Evolutionary conservation across 2,329 filamentous ascomycete species (phyloP).

Genomic region (Epichloe festucae): DNA sequence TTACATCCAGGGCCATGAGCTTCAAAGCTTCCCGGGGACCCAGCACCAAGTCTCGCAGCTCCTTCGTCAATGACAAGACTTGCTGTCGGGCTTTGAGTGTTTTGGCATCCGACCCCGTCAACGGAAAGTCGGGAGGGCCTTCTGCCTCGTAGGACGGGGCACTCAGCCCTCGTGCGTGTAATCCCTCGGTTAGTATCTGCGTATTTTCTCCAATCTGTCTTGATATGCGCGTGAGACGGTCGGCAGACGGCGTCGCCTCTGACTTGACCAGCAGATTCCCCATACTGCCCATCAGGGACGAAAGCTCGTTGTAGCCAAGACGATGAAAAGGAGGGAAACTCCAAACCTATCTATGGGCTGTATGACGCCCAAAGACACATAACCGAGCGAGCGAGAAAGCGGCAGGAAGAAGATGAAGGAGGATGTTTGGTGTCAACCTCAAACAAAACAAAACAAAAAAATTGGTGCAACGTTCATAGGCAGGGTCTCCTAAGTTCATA

Average conservation of each 20-base stretch:
- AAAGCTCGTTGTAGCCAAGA: too few species aligned
- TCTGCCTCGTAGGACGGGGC: conserved; percentile 10
- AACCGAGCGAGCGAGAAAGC: neutral
- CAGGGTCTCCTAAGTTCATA: neutral
- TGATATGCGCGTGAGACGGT: conserved; percentile 9
- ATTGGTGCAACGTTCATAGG: neutral
- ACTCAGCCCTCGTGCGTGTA: conserved; percentile 9
- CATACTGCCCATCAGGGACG: neutral
- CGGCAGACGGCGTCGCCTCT: conserved; percentile 4
- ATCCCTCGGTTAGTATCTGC: conserved; percentile 6
- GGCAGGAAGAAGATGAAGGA: neutral
- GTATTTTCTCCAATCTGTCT: conserved; percentile 11
- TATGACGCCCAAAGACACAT: neutral
- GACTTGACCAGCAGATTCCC: neutral
- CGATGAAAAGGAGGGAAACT: too few species aligned
- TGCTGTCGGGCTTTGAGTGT: conserved; percentile 8
- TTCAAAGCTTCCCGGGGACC: conserved; percentile 12
- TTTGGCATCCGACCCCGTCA: conserved; percentile 4
- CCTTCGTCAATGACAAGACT: conserved; percentile 11
- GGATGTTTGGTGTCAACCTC: neutral
- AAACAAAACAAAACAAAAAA: neutral
- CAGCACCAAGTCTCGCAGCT: conserved; percentile 11
- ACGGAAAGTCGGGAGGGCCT: conserved; percentile 11
- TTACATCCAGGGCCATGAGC: conserved; percentile 16
- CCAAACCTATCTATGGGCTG: neutral